Evolutionary conservation across 2,329 filamentous ascomycete genomes (phyloP).

Genomic region (Neofusicoccum laricinum): DNA sequence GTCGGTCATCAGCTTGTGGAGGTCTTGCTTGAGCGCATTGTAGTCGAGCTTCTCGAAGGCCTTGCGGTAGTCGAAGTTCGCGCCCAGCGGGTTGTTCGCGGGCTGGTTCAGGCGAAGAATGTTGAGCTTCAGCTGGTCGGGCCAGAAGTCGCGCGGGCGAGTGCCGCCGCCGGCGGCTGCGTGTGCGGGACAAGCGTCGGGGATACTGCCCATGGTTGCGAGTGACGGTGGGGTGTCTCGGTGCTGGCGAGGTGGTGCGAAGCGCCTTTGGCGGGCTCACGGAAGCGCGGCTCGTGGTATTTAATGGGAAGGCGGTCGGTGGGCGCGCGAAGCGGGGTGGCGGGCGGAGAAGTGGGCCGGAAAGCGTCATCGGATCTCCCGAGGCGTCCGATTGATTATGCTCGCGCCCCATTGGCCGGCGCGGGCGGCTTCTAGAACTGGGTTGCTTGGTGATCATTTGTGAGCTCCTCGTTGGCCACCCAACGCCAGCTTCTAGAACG

Average conservation of each 20-base stretch:
- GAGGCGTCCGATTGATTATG: neutral
- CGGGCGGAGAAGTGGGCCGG: constrained; percentile 1
- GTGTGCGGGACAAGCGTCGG: constrained; percentile 1
- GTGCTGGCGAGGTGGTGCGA: neutral
- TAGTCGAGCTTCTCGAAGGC: constrained; percentile 74
- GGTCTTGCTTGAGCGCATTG: constrained; percentile 69
- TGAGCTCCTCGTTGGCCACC: no score
- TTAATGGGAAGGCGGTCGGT: neutral
- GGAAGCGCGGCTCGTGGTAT: neutral
- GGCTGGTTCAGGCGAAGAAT: constrained; percentile 70
- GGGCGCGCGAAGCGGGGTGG: neutral
- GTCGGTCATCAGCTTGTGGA: constrained; percentile 69
- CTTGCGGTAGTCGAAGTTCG: constrained; percentile 68
- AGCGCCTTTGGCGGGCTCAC: no score
- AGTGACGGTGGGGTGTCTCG: neutral
- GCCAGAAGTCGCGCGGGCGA: constrained; percentile 72
- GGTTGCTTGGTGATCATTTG: neutral
- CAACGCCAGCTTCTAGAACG: no score
- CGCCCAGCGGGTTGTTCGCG: constrained; percentile 60
- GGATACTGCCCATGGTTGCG: neutral
- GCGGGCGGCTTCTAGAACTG: neutral
- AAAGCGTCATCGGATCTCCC: neutral
- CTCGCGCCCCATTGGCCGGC: neutral
- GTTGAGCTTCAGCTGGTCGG: constrained; percentile 63
- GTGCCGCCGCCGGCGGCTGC: constrained; percentile 59